Percentiles rank a stretch among this genome's conserved stretches.
Conservation (phyloP, 306 rosid species). For the Castanospermum australe region DNA sequence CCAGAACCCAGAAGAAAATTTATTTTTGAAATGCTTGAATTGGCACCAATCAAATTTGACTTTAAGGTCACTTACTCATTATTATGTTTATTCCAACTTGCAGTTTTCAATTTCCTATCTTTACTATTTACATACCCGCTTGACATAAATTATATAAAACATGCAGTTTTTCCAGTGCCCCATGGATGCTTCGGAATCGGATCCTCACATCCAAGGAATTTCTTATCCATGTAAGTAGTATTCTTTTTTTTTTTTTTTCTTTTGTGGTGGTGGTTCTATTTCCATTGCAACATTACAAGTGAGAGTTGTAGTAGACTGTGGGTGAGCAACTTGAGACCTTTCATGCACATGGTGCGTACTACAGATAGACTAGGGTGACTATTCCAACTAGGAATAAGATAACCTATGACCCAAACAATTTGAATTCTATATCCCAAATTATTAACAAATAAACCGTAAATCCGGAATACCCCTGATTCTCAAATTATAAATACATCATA, state of each 20-base stretch:
- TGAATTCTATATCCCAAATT: neutral
- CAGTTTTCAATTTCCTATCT: slow-evolving; percentile 9
- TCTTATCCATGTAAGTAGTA: slow-evolving; percentile 74
- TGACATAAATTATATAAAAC: slow-evolving; percentile 28
- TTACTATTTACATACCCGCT: slow-evolving; percentile 11
- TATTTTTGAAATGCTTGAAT: slow-evolving; percentile 82
- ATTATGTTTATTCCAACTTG: neutral
- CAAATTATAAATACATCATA: no score
- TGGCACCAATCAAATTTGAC: slow-evolving; percentile 83
- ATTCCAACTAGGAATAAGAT: neutral
- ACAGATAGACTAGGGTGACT: neutral
- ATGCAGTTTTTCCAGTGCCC: slow-evolving; percentile 92
- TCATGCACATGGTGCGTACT: neutral
- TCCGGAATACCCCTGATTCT: no score
- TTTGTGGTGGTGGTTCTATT: neutral
- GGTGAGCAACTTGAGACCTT: neutral
- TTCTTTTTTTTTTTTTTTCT: neutral
- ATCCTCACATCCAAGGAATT: slow-evolving; percentile 73
- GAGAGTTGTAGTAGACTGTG: neutral
- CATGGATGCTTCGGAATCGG: slow-evolving; percentile 79
- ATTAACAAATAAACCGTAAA: no score
- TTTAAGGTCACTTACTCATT: slow-evolving; percentile 51
- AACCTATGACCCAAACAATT: neutral
- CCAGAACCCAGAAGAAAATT: slow-evolving; percentile 87
- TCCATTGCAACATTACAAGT: neutral